These are phyloP conservation scores for Lichtheimia hyalospora DNA, from an alignment of 371 early-diverging fungal species.

Conservation along the genomic window DNA sequence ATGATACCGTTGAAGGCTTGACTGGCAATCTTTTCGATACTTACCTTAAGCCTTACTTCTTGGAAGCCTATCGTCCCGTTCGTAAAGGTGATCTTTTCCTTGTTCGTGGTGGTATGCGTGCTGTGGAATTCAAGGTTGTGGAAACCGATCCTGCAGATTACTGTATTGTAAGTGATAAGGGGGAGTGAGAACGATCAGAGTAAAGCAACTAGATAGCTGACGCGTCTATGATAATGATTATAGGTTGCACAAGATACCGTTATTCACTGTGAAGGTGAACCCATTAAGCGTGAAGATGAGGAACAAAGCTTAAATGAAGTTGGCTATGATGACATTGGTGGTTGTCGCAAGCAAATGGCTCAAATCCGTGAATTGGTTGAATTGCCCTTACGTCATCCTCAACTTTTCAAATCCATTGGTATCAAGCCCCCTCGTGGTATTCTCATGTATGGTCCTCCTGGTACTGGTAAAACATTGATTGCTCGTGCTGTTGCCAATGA, in stretches of 20 bases:
- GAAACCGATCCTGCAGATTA: constrained; percentile 95
- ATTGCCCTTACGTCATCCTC: constrained; percentile 98
- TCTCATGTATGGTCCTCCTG: constrained; percentile 99
- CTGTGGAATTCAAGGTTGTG: constrained; percentile 99
- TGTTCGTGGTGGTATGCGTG: constrained; percentile 96
- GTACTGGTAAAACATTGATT: constrained; percentile 91
- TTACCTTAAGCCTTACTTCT: constrained; percentile 97
- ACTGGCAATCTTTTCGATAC: constrained; percentile 97
- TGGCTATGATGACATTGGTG: constrained; percentile 99
- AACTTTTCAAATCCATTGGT: constrained; percentile 97
- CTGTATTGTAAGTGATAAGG: constrained; percentile 83
- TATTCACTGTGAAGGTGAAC: constrained; percentile 98
- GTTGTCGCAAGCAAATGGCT: constrained; percentile 98
- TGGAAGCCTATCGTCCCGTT: constrained; percentile 95
- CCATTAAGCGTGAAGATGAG: constrained; percentile 98
- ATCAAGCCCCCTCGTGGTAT: constrained; percentile 99
- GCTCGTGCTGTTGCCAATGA: constrained; percentile 80
- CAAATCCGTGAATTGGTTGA: constrained; percentile 99
- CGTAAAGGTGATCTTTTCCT: constrained; percentile 94
- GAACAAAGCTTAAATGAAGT: constrained; percentile 93
- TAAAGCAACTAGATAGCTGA: too few species aligned
- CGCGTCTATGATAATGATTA: constrained; percentile 15
- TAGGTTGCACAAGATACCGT: constrained; percentile 95
- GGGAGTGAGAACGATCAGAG: neutral
- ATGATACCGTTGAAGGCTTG: constrained; percentile 98